These are phyloP conservation scores for Cenchrus americanus DNA, from an alignment of 176 grass and related monocot species.

Conservation along the genomic window DNA sequence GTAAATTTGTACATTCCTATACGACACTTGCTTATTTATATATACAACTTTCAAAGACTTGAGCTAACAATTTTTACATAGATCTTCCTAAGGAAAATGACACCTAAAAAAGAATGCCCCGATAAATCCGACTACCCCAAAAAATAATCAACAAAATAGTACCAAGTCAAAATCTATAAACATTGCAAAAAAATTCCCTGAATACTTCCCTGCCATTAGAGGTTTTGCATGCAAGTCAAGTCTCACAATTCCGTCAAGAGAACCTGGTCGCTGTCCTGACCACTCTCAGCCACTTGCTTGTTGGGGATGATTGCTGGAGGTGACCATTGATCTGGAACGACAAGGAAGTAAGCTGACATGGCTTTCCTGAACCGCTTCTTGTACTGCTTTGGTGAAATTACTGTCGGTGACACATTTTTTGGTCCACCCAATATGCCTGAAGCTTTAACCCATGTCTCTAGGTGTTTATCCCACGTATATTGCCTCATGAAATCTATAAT, in stretches of 20 bases:
- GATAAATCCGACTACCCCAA: background rate
- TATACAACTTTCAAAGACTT: slow-evolving; percentile 30
- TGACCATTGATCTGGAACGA: slow-evolving; percentile 92
- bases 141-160: slow-evolving; percentile 44
- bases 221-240: slow-evolving; percentile 29
- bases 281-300: slow-evolving; percentile 54
- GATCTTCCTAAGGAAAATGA: slow-evolving; percentile 21
- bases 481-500: slow-evolving; percentile 99
- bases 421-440: slow-evolving; percentile 95
- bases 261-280: slow-evolving; percentile 49
- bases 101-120: background rate
- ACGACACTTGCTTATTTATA: slow-evolving; percentile 35
- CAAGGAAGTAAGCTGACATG: slow-evolving; percentile 93
- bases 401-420: slow-evolving; percentile 87
- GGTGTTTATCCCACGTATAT: slow-evolving; percentile 98
- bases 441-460: slow-evolving; percentile 98
- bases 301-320: slow-evolving; percentile 46
- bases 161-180: slow-evolving; percentile 33
- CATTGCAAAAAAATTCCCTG: slow-evolving; percentile 29
- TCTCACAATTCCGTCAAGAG: slow-evolving; percentile 32
- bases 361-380: slow-evolving; percentile 96
- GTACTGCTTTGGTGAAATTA: slow-evolving; percentile 98
- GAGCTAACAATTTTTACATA: slow-evolving; percentile 42
- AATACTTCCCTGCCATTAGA: slow-evolving; percentile 29
- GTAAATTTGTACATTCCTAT: slow-evolving; percentile 34